Percentiles rank a stretch among this genome's conserved stretches.
Conservation (phyloP, 331 rosid species). For the Saraca asoca region DNA sequence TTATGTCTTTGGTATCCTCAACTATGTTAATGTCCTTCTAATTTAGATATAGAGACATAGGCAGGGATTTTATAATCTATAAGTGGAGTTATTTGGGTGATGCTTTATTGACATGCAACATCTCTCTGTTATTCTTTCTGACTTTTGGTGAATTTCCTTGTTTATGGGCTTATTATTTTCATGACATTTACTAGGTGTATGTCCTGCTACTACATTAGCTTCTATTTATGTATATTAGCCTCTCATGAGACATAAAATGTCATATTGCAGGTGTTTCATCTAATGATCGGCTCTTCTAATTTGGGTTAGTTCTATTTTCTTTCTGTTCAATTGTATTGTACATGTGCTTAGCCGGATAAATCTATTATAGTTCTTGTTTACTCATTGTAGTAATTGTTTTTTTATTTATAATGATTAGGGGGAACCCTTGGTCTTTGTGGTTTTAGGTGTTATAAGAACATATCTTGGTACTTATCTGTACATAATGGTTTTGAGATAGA, state of each 20-base stretch:
- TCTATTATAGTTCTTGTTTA: conserved; percentile 6
- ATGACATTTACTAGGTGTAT: conserved; percentile 6
- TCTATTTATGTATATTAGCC: conserved; percentile 21
- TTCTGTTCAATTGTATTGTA: conserved; percentile 18
- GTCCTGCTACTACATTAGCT: conserved; percentile 13
- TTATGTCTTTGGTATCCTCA: neutral
- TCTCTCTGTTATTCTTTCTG: conserved; percentile 28
- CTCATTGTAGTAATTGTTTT: conserved; percentile 4
- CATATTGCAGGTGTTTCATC: conserved; percentile 83
- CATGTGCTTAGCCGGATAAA: conserved; percentile 3
- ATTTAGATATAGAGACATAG: conserved; percentile 28
- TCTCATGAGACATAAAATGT: conserved; percentile 44
- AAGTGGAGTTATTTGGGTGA: too few species aligned
- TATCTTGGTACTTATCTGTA: neutral
- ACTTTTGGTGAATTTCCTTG: neutral
- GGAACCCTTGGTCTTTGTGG: conserved; percentile 10
- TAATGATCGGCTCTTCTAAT: conserved; percentile 87
- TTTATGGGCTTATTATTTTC: conserved; percentile 20
- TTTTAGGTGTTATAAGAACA: conserved; percentile 16
- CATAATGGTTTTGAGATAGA: conserved; percentile 13
- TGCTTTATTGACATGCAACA: neutral
- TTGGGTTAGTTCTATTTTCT: conserved; percentile 64
- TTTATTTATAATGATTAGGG: neutral
- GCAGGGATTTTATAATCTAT: neutral
- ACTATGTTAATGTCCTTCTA: conserved; percentile 4